Percentiles rank a stretch among this genome's conserved stretches.
Conservation (phyloP, 768 basidiomycete species). For the Pleurotus citrinopileatus region DNA sequence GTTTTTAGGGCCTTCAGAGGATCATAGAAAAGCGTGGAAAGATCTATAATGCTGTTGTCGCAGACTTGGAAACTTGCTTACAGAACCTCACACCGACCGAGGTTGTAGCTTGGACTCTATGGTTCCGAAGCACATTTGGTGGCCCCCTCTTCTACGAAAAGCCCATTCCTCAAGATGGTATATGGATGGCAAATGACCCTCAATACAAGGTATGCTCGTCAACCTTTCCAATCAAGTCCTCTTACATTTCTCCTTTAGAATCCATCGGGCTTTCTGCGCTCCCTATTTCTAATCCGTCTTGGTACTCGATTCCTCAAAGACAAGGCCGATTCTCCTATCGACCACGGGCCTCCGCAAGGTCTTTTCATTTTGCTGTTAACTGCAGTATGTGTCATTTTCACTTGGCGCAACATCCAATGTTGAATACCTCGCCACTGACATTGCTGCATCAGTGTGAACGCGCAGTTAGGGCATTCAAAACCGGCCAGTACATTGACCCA, state of each 20-base stretch:
- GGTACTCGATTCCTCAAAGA: constrained; percentile 1
- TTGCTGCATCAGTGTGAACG: neutral
- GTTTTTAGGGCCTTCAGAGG: neutral
- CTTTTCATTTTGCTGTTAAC: neutral
- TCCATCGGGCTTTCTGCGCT: neutral
- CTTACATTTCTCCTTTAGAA: neutral
- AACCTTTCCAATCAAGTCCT: neutral
- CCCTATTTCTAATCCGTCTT: neutral
- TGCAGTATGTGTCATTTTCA: neutral
- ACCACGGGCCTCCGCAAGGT: constrained; percentile 1
- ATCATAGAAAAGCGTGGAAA: constrained; percentile 1
- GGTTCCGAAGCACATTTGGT: neutral
- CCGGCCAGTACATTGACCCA: neutral
- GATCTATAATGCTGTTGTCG: constrained; percentile 2
- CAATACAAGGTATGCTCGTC: neutral
- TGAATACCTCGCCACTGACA: neutral
- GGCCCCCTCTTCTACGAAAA: constrained; percentile 2
- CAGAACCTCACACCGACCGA: neutral
- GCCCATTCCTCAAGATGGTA: neutral
- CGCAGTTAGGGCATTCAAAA: neutral
- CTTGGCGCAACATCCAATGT: neutral
- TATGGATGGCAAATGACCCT: neutral
- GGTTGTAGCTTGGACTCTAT: neutral
- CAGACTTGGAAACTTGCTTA: neutral
- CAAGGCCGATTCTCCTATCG: neutral